These are phyloP conservation scores for Pythium apleroticum DNA, from an alignment of 352 stramenopile genomes.

Conservation along the genomic window DNA sequence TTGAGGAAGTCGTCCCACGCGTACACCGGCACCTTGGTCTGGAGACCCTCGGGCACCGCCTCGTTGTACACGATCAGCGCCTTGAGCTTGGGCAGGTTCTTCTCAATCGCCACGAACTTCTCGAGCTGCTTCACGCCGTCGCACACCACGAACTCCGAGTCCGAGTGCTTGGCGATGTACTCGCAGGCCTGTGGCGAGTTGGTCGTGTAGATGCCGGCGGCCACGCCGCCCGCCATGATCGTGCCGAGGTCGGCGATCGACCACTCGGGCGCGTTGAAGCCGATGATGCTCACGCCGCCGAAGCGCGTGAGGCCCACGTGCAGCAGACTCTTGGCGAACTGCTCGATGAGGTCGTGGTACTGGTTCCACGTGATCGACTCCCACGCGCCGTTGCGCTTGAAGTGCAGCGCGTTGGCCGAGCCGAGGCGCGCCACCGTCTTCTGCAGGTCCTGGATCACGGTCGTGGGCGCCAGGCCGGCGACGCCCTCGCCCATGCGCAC, in stretches of 20 bases:
- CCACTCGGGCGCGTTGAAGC: constrained; percentile 93
- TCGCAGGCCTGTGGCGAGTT: constrained; percentile 90
- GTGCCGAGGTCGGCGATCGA: constrained; percentile 90
- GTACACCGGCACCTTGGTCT: constrained; percentile 74
- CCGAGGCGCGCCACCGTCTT: constrained; percentile 55
- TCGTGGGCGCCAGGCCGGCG: constrained; percentile 45
- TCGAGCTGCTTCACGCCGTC: constrained; percentile 92
- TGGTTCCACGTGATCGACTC: constrained; percentile 63
- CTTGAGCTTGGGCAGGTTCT: constrained; percentile 90
- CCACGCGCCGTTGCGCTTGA: constrained; percentile 76
- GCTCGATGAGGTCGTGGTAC: constrained; percentile 75
- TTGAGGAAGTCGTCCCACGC: constrained; percentile 78
- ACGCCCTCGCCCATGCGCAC: constrained; percentile 57
- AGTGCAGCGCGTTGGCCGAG: constrained; percentile 57
- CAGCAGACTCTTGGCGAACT: constrained; percentile 82
- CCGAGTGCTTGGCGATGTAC: constrained; percentile 94
- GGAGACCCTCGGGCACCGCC: constrained; percentile 61
- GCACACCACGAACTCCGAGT: constrained; percentile 91
- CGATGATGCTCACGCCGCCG: constrained; percentile 87
- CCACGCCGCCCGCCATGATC: constrained; percentile 91
- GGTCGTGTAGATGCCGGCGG: constrained; percentile 96
- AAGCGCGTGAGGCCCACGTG: constrained; percentile 70
- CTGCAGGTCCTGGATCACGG: constrained; percentile 60
- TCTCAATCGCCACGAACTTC: constrained; percentile 91
- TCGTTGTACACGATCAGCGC: constrained; percentile 94